Evolutionary conservation across 116 monocot species (phyloP).

Genomic region (Cymodocea nodosa): DNA sequence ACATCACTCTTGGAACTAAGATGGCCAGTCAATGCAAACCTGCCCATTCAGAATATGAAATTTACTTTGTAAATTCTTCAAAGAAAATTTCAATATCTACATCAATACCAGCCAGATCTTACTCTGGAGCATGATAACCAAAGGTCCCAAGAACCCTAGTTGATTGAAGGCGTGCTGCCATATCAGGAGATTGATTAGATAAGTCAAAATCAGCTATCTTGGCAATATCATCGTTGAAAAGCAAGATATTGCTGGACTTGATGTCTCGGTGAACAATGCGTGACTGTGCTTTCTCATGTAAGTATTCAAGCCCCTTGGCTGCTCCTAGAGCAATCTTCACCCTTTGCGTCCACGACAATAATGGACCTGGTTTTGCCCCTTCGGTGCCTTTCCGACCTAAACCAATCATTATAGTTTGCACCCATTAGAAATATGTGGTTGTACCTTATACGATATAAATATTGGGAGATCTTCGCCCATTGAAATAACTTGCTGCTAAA

Average conservation of each 20-base stretch:
- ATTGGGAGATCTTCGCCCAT: background rate
- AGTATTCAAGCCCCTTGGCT: slow-evolving; percentile 55
- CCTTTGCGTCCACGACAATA: slow-evolving; percentile 46
- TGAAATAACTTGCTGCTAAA: no score
- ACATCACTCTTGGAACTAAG: slow-evolving; percentile 64
- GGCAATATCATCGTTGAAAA: slow-evolving; percentile 56
- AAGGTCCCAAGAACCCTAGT: slow-evolving; percentile 73
- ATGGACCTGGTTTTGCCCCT: slow-evolving; percentile 42
- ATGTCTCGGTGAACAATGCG: slow-evolving; percentile 54
- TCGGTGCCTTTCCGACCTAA: slow-evolving; percentile 50
- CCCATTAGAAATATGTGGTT: background rate
- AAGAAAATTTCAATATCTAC: background rate
- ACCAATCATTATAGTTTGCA: background rate
- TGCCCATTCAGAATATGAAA: slow-evolving; percentile 3
- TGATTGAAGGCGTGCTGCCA: slow-evolving; percentile 58
- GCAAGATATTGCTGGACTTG: slow-evolving; percentile 53
- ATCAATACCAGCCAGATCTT: background rate
- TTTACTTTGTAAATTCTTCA: background rate
- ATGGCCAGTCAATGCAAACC: slow-evolving; percentile 66
- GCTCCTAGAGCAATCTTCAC: slow-evolving; percentile 57
- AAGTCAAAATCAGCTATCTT: slow-evolving; percentile 74
- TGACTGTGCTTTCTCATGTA: slow-evolving; percentile 59
- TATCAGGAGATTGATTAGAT: slow-evolving; percentile 59
- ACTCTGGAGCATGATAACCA: slow-evolving; percentile 74
- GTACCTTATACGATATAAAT: background rate